Evolutionary conservation across 768 basidiomycete species (phyloP), one percentile per base, ranked within the genome.

Genomic region (Basidioascus undulatus): DNA sequence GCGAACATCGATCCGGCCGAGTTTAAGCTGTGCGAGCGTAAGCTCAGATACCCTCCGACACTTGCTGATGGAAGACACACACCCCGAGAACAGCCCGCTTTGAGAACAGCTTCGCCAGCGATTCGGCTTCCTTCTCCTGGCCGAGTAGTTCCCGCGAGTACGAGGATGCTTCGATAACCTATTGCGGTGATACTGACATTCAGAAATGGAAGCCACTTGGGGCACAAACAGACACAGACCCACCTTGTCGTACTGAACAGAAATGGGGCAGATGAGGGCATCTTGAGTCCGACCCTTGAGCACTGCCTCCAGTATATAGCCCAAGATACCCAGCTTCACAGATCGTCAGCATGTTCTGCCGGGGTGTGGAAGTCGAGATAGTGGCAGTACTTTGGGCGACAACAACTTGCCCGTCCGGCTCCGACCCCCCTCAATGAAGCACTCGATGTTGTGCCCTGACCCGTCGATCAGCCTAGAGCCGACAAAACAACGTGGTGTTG

Each of bases 161-260:
- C 15, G n/a, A 32, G 12, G 47, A 45, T 7, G 43, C 43, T 23
- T 44, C 44, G 20, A 47, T 41, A 13, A 1, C 6, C 4, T 6
- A 1, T 4, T 0, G 16, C 13, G 5, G 4, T n/a, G n/a, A n/a
- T n/a, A n/a, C n/a, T n/a, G n/a, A n/a, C n/a, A n/a, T n/a, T n/a
- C n/a, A n/a, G n/a, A n/a, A n/a, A n/a, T n/a, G 2, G 1, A 12
- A 4, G 12, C 13, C 19, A 16, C 13, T 13, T 7, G 21, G 12
- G 26, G 9, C 7, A 5, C 3, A 12, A 15, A 27, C 5, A 25
- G 16, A 20, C 16, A 8, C 15, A 12, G 20, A 6, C 34, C 34
- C 7, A 52, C 49, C 36, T 49, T 49, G 44, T 53, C 51, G 51
- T 53, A 53, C 39, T 52, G 49, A 0, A 50, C 36, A 8, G 47